A percentile compares a stretch with the other conserved stretches of the same genome.
Evolutionary conservation across 2,329 filamentous ascomycete genomes (phyloP).

Genomic region (Calonectria naviculata): DNA sequence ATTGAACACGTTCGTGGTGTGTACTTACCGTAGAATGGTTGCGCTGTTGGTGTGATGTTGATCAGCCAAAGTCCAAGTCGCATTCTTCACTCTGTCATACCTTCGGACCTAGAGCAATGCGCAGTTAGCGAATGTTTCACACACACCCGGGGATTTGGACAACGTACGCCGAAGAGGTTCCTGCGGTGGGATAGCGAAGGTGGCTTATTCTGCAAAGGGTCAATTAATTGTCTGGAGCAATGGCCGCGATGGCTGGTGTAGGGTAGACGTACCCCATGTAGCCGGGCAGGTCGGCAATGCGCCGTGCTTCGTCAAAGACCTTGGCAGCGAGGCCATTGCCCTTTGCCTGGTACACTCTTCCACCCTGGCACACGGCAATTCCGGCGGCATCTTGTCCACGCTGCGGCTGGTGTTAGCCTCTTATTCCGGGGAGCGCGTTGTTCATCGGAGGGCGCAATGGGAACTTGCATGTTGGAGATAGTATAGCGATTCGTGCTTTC

Average conservation of each 20-base stretch:
- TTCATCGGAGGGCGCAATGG: constrained; percentile 33
- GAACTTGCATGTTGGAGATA: constrained; percentile 67
- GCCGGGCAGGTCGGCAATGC: constrained; percentile 70
- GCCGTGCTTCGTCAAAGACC: constrained; percentile 84
- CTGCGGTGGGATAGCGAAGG: constrained; percentile 89
- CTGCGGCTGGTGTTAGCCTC: constrained; percentile 53
- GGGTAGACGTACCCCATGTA: constrained; percentile 74
- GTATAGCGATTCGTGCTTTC: constrained; percentile 73
- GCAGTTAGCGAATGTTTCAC: neutral
- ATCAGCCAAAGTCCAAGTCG: constrained; percentile 47
- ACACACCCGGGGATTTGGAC: neutral
- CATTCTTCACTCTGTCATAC: neutral
- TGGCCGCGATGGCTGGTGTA: neutral
- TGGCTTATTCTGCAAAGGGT: constrained; percentile 69
- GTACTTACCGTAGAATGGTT: constrained; percentile 77
- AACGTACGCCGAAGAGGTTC: constrained; percentile 65
- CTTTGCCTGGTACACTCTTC: constrained; percentile 89
- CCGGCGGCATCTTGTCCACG: constrained; percentile 90
- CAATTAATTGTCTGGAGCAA: neutral
- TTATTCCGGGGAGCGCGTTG: neutral
- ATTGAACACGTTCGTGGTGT: neutral
- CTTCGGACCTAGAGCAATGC: neutral
- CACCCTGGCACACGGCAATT: constrained; percentile 81
- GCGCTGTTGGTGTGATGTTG: constrained; percentile 77
- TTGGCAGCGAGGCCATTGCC: constrained; percentile 79